phyloP scores from a whole-genome alignment of 371 early-diverging fungal genomes.

The Rhizopus arrhizus region DNA sequence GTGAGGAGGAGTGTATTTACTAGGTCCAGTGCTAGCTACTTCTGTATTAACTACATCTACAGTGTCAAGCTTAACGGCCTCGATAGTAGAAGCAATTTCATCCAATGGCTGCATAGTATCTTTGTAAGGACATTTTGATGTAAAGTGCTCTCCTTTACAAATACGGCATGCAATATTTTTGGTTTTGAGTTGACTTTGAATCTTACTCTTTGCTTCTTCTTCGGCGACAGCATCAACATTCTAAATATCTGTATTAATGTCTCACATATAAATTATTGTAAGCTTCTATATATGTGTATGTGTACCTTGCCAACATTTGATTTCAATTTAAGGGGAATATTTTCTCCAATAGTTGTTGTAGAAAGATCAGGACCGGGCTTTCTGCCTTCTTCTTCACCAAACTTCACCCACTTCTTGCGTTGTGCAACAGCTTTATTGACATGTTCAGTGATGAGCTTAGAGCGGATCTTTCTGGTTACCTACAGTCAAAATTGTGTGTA shows the following conservation, averaged over 20 bases:
- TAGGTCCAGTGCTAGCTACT: constrained; percentile 35
- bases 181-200: constrained; percentile 56
- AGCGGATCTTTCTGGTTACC: constrained; percentile 82
- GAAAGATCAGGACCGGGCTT: constrained; percentile 84
- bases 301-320: constrained; percentile 56
- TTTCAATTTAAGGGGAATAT: constrained; percentile 84
- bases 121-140: constrained; percentile 97
- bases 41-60: constrained; percentile 24
- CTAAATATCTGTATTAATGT: constrained; percentile 25
- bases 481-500: constrained; percentile 16
- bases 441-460: constrained; percentile 75
- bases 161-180: constrained; percentile 93
- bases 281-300: not conserved
- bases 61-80: constrained; percentile 46
- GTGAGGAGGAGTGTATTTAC: constrained; percentile 85
- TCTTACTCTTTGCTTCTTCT: constrained; percentile 55
- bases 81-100: constrained; percentile 54
- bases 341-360: constrained; percentile 90
- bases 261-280: not conserved
- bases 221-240: constrained; percentile 57
- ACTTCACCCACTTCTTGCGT: constrained; percentile 87
- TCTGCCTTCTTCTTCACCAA: constrained; percentile 76
- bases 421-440: constrained; percentile 91
- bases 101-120: constrained; percentile 82
- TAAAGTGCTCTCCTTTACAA: constrained; percentile 96